Evolutionary conservation across 2,329 filamentous ascomycete species (phyloP).

Genomic region (Coniochaeta hoffmannii): DNA sequence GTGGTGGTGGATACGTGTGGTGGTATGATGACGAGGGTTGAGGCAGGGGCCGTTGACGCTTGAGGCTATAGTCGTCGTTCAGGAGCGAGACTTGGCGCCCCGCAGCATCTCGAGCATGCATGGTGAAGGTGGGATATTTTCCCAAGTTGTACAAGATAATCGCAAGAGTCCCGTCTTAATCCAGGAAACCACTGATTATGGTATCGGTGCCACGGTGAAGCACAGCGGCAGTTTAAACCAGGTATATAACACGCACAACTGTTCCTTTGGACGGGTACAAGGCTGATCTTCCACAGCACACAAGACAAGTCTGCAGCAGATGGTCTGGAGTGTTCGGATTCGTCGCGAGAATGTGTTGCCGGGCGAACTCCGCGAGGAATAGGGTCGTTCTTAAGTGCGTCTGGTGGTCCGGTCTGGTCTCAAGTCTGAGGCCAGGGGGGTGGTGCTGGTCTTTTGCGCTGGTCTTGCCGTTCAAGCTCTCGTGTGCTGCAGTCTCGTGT

Average conservation of each 20-base stretch:
- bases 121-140: conserved; percentile 18
- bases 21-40: conserved; percentile 16
- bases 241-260: background rate
- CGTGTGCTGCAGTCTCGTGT: conserved; percentile 1
- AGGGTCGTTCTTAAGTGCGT: background rate
- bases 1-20: conserved; percentile 14
- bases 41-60: conserved; percentile 19
- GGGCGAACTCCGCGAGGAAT: background rate
- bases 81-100: conserved; percentile 53
- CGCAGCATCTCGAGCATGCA: conserved; percentile 49
- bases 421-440: background rate
- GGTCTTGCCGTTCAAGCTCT: background rate
- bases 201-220: background rate
- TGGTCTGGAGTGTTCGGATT: background rate
- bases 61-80: conserved; percentile 38
- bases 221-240: background rate
- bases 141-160: background rate
- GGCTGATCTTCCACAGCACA: background rate
- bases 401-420: background rate
- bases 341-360: background rate
- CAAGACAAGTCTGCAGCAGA: background rate
- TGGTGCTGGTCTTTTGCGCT: background rate
- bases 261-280: background rate
- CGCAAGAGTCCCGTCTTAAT: background rate
- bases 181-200: background rate